Evolutionary conservation across 306 rosid genomes (phyloP).

Genomic region (Alnus rubra): DNA sequence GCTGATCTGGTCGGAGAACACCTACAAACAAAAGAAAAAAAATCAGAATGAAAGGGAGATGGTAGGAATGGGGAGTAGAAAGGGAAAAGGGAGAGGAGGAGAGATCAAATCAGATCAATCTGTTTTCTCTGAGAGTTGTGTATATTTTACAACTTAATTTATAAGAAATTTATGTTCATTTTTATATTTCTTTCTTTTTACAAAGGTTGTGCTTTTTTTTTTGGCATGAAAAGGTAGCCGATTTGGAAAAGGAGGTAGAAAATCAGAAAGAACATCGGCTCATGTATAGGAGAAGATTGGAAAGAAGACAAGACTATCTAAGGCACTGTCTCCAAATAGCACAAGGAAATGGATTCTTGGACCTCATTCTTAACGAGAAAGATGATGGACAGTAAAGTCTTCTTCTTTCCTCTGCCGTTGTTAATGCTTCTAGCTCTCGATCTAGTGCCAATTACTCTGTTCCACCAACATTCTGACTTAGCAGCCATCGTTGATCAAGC

Average conservation of each 20-base stretch:
- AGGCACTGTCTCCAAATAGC: constrained; percentile 71
- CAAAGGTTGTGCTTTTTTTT: no score
- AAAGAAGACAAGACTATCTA: constrained; percentile 63
- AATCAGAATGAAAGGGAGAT: no score
- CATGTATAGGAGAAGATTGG: constrained; percentile 37
- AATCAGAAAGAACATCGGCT: constrained; percentile 49
- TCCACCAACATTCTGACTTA: constrained; percentile 38
- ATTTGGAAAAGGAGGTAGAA: constrained; percentile 56
- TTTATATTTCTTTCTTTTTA: no score
- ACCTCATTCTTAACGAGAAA: constrained; percentile 33
- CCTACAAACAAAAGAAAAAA: no score
- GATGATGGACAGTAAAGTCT: neutral
- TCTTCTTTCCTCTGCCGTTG: constrained; percentile 11
- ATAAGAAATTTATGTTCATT: no score
- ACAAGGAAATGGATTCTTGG: constrained; percentile 70
- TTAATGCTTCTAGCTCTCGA: constrained; percentile 24
- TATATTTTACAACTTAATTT: no score
- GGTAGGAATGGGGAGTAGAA: no score
- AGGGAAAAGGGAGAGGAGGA: no score
- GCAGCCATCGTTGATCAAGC: constrained; percentile 49
- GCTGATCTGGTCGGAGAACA: no score
- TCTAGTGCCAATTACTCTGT: constrained; percentile 14
- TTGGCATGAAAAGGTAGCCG: constrained; percentile 43
- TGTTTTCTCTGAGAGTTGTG: no score
- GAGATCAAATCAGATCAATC: no score